phyloP scores from a whole-genome alignment of 805 yeast genomes.

The Candida koratica region DNA sequence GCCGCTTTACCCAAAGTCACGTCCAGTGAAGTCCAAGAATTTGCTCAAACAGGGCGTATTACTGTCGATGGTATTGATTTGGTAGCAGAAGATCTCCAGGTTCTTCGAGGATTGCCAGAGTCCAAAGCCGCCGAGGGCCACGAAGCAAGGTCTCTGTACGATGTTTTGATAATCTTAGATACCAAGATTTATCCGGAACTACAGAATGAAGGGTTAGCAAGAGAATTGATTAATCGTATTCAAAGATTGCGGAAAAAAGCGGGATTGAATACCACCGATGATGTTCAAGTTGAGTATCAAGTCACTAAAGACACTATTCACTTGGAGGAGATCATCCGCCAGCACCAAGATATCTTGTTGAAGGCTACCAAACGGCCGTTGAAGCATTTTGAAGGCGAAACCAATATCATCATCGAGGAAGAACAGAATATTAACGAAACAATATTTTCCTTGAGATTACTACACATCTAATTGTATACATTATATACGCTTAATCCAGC shows the following conservation, averaged over 20 bases:
- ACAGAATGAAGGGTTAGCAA: constrained; percentile 90
- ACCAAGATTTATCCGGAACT: constrained; percentile 82
- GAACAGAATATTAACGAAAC: constrained; percentile 78
- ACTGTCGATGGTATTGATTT: constrained; percentile 87
- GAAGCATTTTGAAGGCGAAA: constrained; percentile 41
- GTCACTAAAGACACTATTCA: constrained; percentile 62
- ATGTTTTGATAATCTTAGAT: constrained; percentile 86
- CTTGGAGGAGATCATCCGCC: constrained; percentile 55
- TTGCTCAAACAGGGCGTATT: constrained; percentile 66
- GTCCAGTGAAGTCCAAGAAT: constrained; percentile 77
- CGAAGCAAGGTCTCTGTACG: constrained; percentile 84
- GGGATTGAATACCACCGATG: constrained; percentile 92
- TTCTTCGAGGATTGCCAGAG: constrained; percentile 83
- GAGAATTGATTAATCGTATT: constrained; percentile 94
- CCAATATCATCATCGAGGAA: constrained; percentile 72
- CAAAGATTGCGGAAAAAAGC: constrained; percentile 97
- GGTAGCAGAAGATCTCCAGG: constrained; percentile 83
- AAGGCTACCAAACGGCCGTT: constrained; percentile 74
- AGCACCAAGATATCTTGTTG: constrained; percentile 63
- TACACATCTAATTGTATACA: constrained; percentile 31
- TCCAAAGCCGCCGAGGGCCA: constrained; percentile 61
- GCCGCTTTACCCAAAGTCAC: constrained; percentile 82
- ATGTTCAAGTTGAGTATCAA: constrained; percentile 80
- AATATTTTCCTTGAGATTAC: constrained; percentile 69
- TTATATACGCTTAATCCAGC: constrained; percentile 68